Percentiles rank a stretch among this genome's conserved stretches.
Evolutionary conservation across 2,329 filamentous ascomycete genomes (phyloP).

Genomic region (Ophiostoma quercus): DNA sequence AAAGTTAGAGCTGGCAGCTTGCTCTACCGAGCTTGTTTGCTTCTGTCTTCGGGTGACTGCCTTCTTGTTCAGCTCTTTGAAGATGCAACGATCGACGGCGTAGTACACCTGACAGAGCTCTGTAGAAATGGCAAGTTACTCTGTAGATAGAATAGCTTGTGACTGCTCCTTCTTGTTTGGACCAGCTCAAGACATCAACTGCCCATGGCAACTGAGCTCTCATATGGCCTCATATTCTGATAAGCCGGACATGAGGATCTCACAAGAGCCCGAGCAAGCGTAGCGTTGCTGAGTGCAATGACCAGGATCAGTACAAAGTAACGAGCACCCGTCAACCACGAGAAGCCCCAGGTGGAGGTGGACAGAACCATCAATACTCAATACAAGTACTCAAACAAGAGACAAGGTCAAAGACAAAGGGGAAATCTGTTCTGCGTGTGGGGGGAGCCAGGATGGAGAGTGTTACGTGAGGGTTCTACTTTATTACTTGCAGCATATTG

Average conservation of each 20-base stretch:
- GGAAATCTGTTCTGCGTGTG: neutral
- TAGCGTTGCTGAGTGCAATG: neutral
- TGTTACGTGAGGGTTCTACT: neutral
- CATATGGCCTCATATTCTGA: neutral
- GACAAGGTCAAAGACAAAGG: constrained; percentile 5
- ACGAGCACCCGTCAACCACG: neutral
- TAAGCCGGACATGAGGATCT: neutral
- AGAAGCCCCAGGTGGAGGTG: neutral
- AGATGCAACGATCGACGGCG: neutral
- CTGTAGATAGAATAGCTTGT: too few relatives aligned
- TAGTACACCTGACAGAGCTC: too few relatives aligned
- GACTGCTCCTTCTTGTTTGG: neutral
- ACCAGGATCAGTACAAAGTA: neutral
- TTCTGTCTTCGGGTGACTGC: neutral
- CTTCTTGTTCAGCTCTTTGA: neutral
- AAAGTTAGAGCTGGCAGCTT: neutral
- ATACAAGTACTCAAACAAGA: too few relatives aligned
- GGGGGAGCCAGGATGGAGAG: neutral
- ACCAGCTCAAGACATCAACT: neutral
- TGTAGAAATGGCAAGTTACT: too few relatives aligned
- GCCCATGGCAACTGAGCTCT: neutral
- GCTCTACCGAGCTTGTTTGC: neutral
- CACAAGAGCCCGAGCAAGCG: neutral
- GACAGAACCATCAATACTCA: neutral
- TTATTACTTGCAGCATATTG: constrained; percentile 10